Evolutionary conservation across 768 basidiomycete genomes (phyloP), one percentile per base, ranked within the genome.

Genomic region (Harrya chromipes): DNA sequence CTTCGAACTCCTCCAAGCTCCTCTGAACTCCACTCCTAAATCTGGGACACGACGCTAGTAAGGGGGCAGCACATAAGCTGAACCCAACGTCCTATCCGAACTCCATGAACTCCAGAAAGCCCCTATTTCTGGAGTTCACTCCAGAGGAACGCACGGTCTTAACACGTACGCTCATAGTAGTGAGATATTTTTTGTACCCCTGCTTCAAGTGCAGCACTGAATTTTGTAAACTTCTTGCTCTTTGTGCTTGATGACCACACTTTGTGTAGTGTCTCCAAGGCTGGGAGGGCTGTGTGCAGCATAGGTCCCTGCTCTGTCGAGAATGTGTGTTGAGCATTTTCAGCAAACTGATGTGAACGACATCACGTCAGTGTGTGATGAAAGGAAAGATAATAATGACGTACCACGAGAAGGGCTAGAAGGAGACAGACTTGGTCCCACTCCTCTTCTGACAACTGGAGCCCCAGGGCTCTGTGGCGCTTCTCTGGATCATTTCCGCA

Each of bases 321-420:
- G 46, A 53, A 55, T 0, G 31, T 10, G 1, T 55, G 47, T 45
- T 55, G 43, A 5, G 46, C 40, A 35, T 46, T 52, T 14, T 52
- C 16, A 4, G 43, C 48, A 53, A 49, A 52, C 51, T 52, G 20
- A 40, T 47, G 21, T 34, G 17, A 34, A 41, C 13, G 4, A 10
- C 2, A 4, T 23, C 27, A 11, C n/a, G 13, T 43, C 16, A 43
- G 29, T 27, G 26, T 46, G 38, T 21, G 20, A 47, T 6, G 8
- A 41, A 33, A 39, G 17, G 3, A 40, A 41, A 11, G 12, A 29
- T 11, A 29, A 29, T 29, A 29, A 13, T 33, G 8, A 44, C 6
- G 2, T 35, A 46, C 24, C 17, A 39, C 4, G 4, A 50, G 24
- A 20, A 50, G 43, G 9, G 43, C 24, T 20, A 50, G 31, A 31